Evolutionary conservation across 768 basidiomycete species (phyloP), one percentile per base, ranked within the genome.

Genomic region (Symmetrospora coprosmae): DNA sequence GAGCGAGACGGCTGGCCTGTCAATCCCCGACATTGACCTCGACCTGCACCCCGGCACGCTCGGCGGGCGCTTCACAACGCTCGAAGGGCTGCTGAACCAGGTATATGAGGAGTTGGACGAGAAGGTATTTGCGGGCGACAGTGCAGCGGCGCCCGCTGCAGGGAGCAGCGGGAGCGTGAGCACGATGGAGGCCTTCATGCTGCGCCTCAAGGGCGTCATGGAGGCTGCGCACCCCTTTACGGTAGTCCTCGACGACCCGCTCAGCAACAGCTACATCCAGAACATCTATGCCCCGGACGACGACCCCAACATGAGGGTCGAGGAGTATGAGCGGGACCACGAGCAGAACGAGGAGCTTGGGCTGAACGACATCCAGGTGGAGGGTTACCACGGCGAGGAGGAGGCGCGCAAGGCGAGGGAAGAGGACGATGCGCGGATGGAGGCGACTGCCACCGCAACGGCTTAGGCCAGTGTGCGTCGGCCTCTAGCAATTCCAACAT

Each of bases 221-320:
- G 78, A 76, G 41, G 91, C 80, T 13, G 79, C 82, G 50, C 77
- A 76, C 33, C 83, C 84, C 2, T 99, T 92, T 74, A 97, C 92
- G 0, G 71, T 99, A 62, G 85, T 97, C 71, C 76, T 99, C 9
- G 92, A 97, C 69, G 92, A 97, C 70, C 94, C 94, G 2, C 76
- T 97, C 19, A 84, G 87, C 14, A 96, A 97, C 72, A 91, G 88
- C 2, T 91, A 97, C 70, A 75, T 99, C 43, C 94, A 99, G 72
- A 94, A 89, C 71, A 68, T 91, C n/a, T 96, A 92, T 70, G 92
- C 94, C 0, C 94, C 94, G 3, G 92, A 99, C 70, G 82, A 86
- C 0, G 92, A 97, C 70, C 92, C 92, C 1, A 89, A 90, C 68
- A 87, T 99, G 86, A 76, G 72, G 30, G 78, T 86, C 50, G 86